Evolutionary conservation across 192 early-diverging fungal genomes (phyloP).

Genomic region (Mortierella alpina): DNA sequence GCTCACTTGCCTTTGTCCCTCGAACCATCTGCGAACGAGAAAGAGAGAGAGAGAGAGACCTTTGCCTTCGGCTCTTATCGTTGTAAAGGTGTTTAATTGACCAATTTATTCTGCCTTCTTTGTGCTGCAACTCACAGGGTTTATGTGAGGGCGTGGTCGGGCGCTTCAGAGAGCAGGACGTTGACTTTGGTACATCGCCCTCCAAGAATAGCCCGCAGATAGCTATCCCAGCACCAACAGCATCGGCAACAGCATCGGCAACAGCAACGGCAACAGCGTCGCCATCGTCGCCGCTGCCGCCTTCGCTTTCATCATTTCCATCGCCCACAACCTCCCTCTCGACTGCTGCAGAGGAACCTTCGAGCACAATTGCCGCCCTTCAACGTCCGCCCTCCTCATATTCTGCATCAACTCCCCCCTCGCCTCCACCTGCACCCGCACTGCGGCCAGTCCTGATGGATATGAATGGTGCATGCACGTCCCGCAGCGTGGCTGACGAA

Average conservation of each 20-base stretch:
- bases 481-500: too few relatives aligned
- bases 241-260: not conserved
- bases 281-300: not conserved
- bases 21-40: too few relatives aligned
- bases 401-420: not conserved
- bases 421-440: not conserved
- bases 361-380: too few relatives aligned
- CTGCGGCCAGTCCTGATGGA: not conserved
- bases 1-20: too few relatives aligned
- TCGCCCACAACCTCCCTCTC: not conserved
- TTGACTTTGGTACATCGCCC: constrained; percentile 47
- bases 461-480: too few relatives aligned
- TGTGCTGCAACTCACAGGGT: constrained; percentile 45
- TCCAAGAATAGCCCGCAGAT: constrained; percentile 7
- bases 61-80: not conserved
- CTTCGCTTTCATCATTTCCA: not conserved
- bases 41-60: not conserved
- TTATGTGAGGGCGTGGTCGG: constrained; percentile 67
- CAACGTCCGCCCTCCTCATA: too few relatives aligned
- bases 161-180: constrained; percentile 56
- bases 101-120: too few relatives aligned
- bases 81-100: not conserved
- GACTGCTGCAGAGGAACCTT: too few relatives aligned
- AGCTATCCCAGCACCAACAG: not conserved
- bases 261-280: not conserved